Percentiles rank a stretch among this genome's conserved stretches.
phyloP scores from a whole-genome alignment of 108 stramenopile species.

The Seminavis robusta region DNA sequence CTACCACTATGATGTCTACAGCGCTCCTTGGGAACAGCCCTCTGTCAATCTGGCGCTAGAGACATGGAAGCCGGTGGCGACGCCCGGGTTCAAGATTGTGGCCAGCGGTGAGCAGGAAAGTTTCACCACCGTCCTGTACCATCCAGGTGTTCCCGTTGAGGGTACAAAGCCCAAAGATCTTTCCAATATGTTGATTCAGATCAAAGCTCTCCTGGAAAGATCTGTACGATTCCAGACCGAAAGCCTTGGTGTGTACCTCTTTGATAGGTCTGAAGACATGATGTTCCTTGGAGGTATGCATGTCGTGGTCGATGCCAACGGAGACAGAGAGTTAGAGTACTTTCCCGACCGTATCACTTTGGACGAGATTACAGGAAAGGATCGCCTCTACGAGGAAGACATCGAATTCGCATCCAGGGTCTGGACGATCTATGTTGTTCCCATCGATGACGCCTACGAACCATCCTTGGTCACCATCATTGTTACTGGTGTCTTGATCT shows the following conservation, averaged over 20 bases:
- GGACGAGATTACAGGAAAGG: not conserved
- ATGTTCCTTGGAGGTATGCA: not conserved
- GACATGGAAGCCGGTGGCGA: too few relatives aligned
- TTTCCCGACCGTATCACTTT: not conserved
- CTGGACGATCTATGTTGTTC: too few relatives aligned
- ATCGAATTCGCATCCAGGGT: too few relatives aligned
- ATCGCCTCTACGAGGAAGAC: not conserved
- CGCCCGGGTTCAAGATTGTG: too few relatives aligned
- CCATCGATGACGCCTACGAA: too few relatives aligned
- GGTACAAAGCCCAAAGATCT: not conserved
- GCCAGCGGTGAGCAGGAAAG: not conserved
- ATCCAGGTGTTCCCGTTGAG: conserved; percentile 3
- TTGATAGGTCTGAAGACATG: not conserved
- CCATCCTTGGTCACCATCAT: too few relatives aligned
- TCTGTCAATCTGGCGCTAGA: too few relatives aligned
- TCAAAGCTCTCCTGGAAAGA: not conserved
- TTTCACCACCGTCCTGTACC: conserved; percentile 1
- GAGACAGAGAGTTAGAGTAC: too few relatives aligned
- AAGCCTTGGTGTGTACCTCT: not conserved
- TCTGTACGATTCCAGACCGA: not conserved
- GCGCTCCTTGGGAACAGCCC: too few relatives aligned
- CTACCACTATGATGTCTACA: too few relatives aligned
- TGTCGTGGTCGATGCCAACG: not conserved
- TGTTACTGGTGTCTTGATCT: too few relatives aligned
- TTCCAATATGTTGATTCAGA: not conserved